Evolutionary conservation across 2,329 filamentous ascomycete species (phyloP).

Genomic region (Colletotrichum chlorophyti): DNA sequence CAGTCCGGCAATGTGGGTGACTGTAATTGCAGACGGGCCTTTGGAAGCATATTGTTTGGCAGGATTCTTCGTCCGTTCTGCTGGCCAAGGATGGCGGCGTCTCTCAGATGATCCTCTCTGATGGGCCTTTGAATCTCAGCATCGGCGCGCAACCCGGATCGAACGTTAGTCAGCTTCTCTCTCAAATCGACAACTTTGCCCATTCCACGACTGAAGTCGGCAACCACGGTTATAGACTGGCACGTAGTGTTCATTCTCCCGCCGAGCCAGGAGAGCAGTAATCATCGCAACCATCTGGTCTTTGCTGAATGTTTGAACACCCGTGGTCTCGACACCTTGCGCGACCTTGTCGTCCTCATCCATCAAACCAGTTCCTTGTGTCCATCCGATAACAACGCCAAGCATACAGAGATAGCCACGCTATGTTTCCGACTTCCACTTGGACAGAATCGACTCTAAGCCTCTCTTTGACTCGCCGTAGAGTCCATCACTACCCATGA

Average conservation of each 20-base stretch:
- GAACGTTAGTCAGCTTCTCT: slow-evolving; percentile 87
- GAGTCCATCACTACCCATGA: slow-evolving; percentile 95
- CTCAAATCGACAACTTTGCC: slow-evolving; percentile 97
- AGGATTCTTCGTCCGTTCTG: slow-evolving; percentile 69
- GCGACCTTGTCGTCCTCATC: slow-evolving; percentile 96
- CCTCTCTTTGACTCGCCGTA: slow-evolving; percentile 98
- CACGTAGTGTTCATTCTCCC: slow-evolving; percentile 92
- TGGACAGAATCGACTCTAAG: slow-evolving; percentile 95
- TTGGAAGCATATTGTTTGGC: slow-evolving; percentile 93
- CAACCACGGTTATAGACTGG: slow-evolving; percentile 93
- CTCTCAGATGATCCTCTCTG: slow-evolving; percentile 94
- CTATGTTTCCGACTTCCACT: slow-evolving; percentile 98
- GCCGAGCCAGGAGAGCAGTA: slow-evolving; percentile 91
- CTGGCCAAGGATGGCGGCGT: slow-evolving; percentile 93
- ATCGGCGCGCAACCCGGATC: slow-evolving; percentile 92
- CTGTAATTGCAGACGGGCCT: slow-evolving; percentile 96
- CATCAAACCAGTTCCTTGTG: slow-evolving; percentile 96
- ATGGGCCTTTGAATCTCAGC: slow-evolving; percentile 92
- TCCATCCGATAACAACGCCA: slow-evolving; percentile 98
- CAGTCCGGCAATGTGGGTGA: slow-evolving; percentile 91
- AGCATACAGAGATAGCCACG: slow-evolving; percentile 96
- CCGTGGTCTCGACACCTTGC: slow-evolving; percentile 93
- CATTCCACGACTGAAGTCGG: slow-evolving; percentile 94
- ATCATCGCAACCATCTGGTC: slow-evolving; percentile 99
- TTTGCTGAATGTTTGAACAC: slow-evolving; percentile 97